These are phyloP conservation scores for Malus fusca DNA, from an alignment of 306 rosid genomes.

Conservation along the genomic window DNA sequence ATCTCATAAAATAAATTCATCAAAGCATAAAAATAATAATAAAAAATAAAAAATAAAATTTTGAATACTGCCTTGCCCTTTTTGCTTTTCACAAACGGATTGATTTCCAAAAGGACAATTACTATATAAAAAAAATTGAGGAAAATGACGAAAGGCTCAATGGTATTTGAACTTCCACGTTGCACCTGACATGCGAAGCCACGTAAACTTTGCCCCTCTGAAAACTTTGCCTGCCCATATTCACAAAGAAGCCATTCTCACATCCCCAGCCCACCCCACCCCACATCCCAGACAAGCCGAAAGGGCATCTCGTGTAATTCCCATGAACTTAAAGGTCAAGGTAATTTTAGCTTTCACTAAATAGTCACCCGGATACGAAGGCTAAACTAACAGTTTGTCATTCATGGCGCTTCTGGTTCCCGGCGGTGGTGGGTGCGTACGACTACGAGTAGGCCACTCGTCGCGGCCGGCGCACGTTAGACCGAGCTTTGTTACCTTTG, in stretches of 20 bases:
- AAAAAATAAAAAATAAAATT: no score
- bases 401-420: conserved; percentile 56
- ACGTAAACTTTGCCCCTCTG: background rate
- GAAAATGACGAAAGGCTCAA: no score
- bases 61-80: no score
- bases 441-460: background rate
- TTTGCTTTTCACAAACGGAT: no score
- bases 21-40: no score
- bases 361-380: background rate
- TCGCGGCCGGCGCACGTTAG: conserved; percentile 18
- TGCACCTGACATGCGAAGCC: background rate
- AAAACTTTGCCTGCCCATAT: background rate
- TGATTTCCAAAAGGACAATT: no score
- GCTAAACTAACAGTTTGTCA: no score
- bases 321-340: background rate
- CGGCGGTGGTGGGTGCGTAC: conserved; percentile 23
- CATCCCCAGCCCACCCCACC: background rate
- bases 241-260: background rate
- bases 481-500: conserved; percentile 28
- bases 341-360: no score
- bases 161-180: background rate
- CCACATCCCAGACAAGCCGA: background rate
- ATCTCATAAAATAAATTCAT: no score
- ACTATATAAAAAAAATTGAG: no score
- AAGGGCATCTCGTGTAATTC: background rate